Base-by-base conservation (phyloP, 805 yeast species). In the Candida easanensis region DNA sequence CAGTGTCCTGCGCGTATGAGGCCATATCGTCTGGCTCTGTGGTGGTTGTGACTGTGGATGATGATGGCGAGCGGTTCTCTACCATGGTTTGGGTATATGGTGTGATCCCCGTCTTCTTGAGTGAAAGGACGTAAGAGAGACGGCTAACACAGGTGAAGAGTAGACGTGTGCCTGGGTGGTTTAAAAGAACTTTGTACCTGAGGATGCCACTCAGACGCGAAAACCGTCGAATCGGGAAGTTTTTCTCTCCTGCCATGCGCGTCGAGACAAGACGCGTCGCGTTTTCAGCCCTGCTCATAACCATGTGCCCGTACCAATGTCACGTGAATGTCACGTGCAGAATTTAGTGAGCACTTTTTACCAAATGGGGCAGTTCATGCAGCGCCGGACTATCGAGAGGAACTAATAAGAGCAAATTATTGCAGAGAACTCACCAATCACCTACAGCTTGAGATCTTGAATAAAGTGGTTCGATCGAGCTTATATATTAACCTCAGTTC, bases 1-100 rank as follows among this genome's bases (percentile, higher is more conserved):
- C 46, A 2, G 49, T 46, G 32, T 41, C 42, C 20, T 40, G 44
- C n/a, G 22, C 23, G 33, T 30, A 42, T 33, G 48, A 45, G 20
- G 39, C 42, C 45, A 41, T 41, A 26, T 41, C 49, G 45, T 45
- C 45, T 30, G 23, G 39, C 18, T 27, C 37, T 4, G 47, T 44
- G 13, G 47, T 44, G 25, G 41, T 26, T 23, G 27, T 39, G n/a
- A 23, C 15, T 34, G 41, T 25, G 14, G 45, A 23, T 36, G 46
- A 37, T 11, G 42, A 15, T 36, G 46, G 44, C 23, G 49, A 46
- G 34, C 38, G 43, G 16, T 26, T 33, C 20, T 34, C 36, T n/a
- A 25, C 32, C 37, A 31, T 38, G 23, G 11, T 19, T 20, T 10
- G 4, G n/a, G n/a, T n/a, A n/a, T n/a, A n/a, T n/a, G n/a, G n/a